phyloP scores from a whole-genome alignment of 192 early-diverging fungal genomes.

The Coemansia sp. region DNA sequence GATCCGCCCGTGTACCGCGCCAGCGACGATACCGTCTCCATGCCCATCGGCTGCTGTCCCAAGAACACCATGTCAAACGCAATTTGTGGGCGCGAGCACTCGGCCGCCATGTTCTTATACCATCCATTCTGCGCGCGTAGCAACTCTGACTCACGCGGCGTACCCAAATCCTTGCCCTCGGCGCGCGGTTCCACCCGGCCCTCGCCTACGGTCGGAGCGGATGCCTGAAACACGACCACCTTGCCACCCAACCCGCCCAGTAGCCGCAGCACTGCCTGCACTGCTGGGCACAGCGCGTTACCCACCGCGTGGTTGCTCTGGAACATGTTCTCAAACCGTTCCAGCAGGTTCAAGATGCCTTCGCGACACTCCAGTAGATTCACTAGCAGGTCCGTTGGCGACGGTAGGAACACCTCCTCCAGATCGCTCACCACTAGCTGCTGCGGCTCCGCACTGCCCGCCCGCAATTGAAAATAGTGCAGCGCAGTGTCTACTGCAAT shows the following conservation, averaged over 20 bases:
- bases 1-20: constrained; percentile 83
- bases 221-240: constrained; percentile 77
- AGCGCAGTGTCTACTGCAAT: constrained; percentile 85
- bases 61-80: constrained; percentile 87
- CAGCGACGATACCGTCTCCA: constrained; percentile 71
- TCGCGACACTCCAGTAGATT: constrained; percentile 80
- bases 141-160: constrained; percentile 83
- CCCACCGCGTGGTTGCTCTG: constrained; percentile 73
- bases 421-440: constrained; percentile 91
- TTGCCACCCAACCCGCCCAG: constrained; percentile 87
- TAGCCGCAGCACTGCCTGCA: constrained; percentile 79
- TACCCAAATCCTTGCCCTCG: constrained; percentile 84
- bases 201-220: constrained; percentile 77
- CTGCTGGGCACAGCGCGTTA: constrained; percentile 79
- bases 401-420: constrained; percentile 86
- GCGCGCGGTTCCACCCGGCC: constrained; percentile 81
- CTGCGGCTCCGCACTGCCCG: constrained; percentile 76
- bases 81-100: constrained; percentile 87
- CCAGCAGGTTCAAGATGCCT: constrained; percentile 70
- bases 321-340: constrained; percentile 80
- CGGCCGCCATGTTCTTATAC: constrained; percentile 90
- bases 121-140: constrained; percentile 80
- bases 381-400: constrained; percentile 86
- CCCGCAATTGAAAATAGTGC: constrained; percentile 88
- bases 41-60: constrained; percentile 79